Base-by-base conservation (phyloP, 257 asterid genomes). In the Henckelia pumila region DNA sequence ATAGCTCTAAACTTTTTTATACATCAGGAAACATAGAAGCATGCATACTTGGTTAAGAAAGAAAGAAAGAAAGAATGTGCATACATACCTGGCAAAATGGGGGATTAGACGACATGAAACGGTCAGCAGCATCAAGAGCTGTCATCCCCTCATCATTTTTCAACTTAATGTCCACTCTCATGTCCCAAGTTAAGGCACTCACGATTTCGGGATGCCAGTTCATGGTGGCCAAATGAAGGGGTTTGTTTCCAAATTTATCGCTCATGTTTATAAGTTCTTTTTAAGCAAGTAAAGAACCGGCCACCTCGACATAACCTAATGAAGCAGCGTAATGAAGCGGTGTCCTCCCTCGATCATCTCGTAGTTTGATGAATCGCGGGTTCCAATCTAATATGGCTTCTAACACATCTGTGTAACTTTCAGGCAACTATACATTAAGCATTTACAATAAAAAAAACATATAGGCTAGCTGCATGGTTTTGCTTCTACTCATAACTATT, bases 41-140 rank as follows among this genome's bases (percentile, higher is more conserved):
- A 26, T 30, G 0, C 7, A 30, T 30, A 30, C 35, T 33, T 33
- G 44, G 13, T 33, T 33, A 33, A 33, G 44, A 26, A 9, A 33
- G 35, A 16, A 33, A 33, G 44, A 26, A 9, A 33, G 35, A 16
- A 14, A 44, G 7, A 1, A 14, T 16, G n/a, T 22, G 22, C 69
- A 14, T 67, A 71, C 69, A 14, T 67, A 71, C 80, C 74, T 76
- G 74, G 32, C 17, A 40, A 37, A 40, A 71, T 17, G 7, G 50
- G 24, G 61, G 65, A 30, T 61, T 22, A 22, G 25, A 1, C 4
- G 4, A 7, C 56, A 56, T 64, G 68, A 3, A 5, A 25, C 14
- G 1, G 56, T 72, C 80, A 66, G 82, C 74, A 66, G 30, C 63
- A 73, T 79, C 87, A 6, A 77, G 67, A 64, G 79, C 79, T 25